Evolutionary conservation across 2,329 filamentous ascomycete genomes (phyloP), one percentile per base, ranked within the genome.

Genomic region (Alternaria consortialis): DNA sequence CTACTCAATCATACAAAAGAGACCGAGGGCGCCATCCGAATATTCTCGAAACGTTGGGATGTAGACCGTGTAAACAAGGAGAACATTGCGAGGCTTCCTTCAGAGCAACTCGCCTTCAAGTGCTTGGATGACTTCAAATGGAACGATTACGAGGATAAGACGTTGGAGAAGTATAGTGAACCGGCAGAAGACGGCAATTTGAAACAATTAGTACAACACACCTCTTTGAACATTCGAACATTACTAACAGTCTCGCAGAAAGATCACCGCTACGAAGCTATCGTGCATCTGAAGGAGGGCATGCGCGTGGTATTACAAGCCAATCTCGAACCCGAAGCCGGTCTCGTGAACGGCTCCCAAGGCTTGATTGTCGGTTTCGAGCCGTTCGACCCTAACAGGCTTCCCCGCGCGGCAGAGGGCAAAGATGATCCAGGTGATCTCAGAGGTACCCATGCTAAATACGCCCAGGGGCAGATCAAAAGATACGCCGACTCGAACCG

Each of bases 271-370:
- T 85, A 81, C 53, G 81, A 83, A 11, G 65, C 76, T 0, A 64
- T 71, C 3, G 69, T 85, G 13, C 68, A 82, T 55, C 76, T 87
- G 13, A 87, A 86, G 58, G 67, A 78, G 34, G 82, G 81, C 20
- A 85, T 85, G 81, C 79, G 82, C 3, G 84, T 87, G 5, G 80
- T 87, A 5, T 77, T 88, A 2, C 80, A 86, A 3, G 76, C 78
- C 15, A 87, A 87, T 58, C 70, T 87, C 7, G 80, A 76, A 15
- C 67, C 74, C 4, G 6, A 17, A 1, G 29, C 48, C 0, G 76
- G 73, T 9, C 70, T 79, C 2, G 76, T 79, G 2, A 79, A 79
- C 48, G 77, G 77, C 3, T 70, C 73, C 7, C 74, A 79, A 60
- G 77, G 77, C 12, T 63, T 56, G 1, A 73, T 79, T 12, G 50